A percentile compares a stretch with the other conserved stretches of the same genome.
phyloP scores from a whole-genome alignment of 768 basidiomycete genomes.

The Podaxis sp. region DNA sequence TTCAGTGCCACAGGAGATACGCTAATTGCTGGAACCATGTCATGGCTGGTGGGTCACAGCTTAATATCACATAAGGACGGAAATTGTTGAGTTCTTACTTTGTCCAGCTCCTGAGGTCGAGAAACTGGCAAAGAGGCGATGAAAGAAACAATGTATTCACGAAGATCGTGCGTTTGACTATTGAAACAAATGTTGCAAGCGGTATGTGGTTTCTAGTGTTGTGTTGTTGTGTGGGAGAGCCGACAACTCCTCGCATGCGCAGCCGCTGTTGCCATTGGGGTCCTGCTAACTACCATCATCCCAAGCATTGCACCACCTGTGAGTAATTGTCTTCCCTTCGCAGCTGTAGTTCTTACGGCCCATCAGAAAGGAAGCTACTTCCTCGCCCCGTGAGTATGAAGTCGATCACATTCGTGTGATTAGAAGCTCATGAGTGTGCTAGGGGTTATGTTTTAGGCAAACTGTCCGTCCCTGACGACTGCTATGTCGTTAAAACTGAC shows the following conservation, averaged over 20 bases:
- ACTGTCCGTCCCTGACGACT: neutral
- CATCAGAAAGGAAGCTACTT: conserved; percentile 4
- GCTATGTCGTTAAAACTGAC: neutral
- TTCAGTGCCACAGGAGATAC: neutral
- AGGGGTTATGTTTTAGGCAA: conserved; percentile 8
- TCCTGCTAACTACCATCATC: neutral
- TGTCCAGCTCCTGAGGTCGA: neutral
- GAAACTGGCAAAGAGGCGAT: neutral
- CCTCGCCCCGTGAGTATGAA: conserved; percentile 10
- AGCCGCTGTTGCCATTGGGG: neutral
- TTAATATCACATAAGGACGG: neutral
- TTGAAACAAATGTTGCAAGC: conserved; percentile 11
- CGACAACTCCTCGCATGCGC: neutral
- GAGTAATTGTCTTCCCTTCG: neutral
- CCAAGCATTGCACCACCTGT: conserved; percentile 6
- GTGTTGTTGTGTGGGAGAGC: neutral
- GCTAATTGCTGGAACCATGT: conserved; percentile 6
- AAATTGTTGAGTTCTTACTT: neutral
- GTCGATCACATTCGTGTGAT: neutral
- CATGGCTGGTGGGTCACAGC: neutral
- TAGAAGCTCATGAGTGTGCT: neutral
- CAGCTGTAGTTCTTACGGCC: neutral
- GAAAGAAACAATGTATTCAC: conserved; percentile 1
- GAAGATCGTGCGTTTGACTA: conserved; percentile 4
- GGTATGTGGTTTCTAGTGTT: neutral